Percentiles rank a stretch among this genome's conserved stretches.
phyloP scores from a whole-genome alignment of 2,329 filamentous ascomycete genomes.

The Drechslerella coelobrocha region DNA sequence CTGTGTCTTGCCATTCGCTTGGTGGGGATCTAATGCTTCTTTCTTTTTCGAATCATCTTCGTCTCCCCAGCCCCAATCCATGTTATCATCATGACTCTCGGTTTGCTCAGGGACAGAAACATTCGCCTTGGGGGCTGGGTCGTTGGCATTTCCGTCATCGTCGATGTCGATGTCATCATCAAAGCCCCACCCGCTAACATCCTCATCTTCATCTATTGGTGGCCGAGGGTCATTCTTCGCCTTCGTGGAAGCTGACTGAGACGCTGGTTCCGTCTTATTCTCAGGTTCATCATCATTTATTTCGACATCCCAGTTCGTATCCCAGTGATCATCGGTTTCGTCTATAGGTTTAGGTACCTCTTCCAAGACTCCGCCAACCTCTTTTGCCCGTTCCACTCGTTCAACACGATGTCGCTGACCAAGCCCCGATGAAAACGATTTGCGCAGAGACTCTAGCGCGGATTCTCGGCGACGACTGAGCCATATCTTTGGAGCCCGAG shows the following conservation, averaged over 20 bases:
- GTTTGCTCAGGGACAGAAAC: constrained; percentile 23
- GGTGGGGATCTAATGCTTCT: constrained; percentile 49
- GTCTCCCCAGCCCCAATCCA: constrained; percentile 85
- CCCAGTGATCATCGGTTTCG: constrained; percentile 58
- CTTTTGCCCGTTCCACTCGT: constrained; percentile 78
- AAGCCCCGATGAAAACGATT: constrained; percentile 71
- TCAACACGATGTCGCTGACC: constrained; percentile 75
- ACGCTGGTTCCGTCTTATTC: constrained; percentile 54
- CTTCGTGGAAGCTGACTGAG: constrained; percentile 49
- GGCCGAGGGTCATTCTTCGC: constrained; percentile 31
- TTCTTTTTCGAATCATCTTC: constrained; percentile 65
- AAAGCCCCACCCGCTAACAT: constrained; percentile 64
- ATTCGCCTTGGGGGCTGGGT: not conserved
- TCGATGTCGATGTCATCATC: constrained; percentile 57
- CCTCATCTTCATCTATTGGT: constrained; percentile 56
- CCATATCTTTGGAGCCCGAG: constrained; percentile 82
- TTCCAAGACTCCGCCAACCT: constrained; percentile 64
- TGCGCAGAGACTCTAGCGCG: constrained; percentile 76
- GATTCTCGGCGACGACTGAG: constrained; percentile 80
- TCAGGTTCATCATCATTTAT: constrained; percentile 75
- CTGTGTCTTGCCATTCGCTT: constrained; percentile 53
- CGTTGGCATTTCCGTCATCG: constrained; percentile 57
- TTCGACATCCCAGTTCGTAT: constrained; percentile 75
- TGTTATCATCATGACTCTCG: constrained; percentile 60
- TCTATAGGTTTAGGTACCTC: constrained; percentile 54